Evolutionary conservation across 2,329 filamentous ascomycete species (phyloP).

Genomic region (Fonsecaea monophora): DNA sequence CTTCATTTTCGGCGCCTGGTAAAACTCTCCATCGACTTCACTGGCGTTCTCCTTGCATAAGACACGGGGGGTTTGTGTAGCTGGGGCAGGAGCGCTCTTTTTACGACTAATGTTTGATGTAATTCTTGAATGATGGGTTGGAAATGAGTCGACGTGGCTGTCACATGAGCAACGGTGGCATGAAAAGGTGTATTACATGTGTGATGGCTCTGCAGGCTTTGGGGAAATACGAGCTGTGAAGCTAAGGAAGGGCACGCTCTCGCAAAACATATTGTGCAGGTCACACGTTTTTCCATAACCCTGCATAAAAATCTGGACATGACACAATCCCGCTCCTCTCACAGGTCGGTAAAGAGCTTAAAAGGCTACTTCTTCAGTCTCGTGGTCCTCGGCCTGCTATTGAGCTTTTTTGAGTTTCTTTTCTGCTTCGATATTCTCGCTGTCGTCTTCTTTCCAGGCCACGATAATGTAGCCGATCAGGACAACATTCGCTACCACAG

Average conservation of each 20-base stretch:
- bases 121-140: constrained; percentile 28
- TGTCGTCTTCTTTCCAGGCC: constrained; percentile 85
- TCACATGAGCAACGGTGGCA: constrained; percentile 6
- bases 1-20: constrained; percentile 25
- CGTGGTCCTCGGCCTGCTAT: constrained; percentile 35
- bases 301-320: constrained; percentile 4
- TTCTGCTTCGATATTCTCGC: constrained; percentile 72
- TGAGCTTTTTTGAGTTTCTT: constrained; percentile 60
- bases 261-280: constrained; percentile 16
- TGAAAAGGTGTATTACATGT: background rate
- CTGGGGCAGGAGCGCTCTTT: constrained; percentile 13
- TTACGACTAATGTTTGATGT: constrained; percentile 38
- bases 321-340: background rate
- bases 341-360: background rate
- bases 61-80: constrained; percentile 21
- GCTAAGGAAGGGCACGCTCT: constrained; percentile 3
- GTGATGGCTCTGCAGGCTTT: background rate
- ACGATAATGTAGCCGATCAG: constrained; percentile 89
- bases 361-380: background rate
- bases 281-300: constrained; percentile 14
- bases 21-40: constrained; percentile 9
- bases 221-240: background rate
- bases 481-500: constrained; percentile 88
- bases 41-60: constrained; percentile 18
- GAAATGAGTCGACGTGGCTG: constrained; percentile 12